Evolutionary conservation across 768 basidiomycete genomes (phyloP).

Genomic region (Scleroderma citrinum): DNA sequence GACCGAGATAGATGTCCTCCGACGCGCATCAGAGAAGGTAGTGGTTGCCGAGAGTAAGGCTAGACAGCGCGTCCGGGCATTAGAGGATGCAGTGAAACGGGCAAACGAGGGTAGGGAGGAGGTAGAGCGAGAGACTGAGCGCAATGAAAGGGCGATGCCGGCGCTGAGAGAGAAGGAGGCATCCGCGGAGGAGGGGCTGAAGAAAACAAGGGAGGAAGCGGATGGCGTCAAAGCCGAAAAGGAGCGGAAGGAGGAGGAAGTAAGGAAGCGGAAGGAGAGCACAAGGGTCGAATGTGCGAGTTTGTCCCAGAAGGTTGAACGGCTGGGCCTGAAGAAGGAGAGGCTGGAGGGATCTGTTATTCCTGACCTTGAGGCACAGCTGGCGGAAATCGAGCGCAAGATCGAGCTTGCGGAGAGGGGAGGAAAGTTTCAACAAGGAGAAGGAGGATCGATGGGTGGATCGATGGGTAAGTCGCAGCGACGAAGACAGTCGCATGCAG

Average conservation of each 20-base stretch:
- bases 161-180: conserved; percentile 36
- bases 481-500: conserved; percentile 24
- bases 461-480: conserved; percentile 15
- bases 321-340: conserved; percentile 57
- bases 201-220: conserved; percentile 38
- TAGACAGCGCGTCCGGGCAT: conserved; percentile 78
- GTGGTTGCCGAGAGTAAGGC: conserved; percentile 69
- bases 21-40: conserved; percentile 78
- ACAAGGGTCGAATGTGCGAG: conserved; percentile 53
- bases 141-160: conserved; percentile 37
- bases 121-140: conserved; percentile 34
- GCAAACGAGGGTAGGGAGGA: conserved; percentile 52
- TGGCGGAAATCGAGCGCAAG: conserved; percentile 54
- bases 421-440: conserved; percentile 8
- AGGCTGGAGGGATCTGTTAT: conserved; percentile 55
- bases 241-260: conserved; percentile 43
- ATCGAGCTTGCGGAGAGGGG: conserved; percentile 39
- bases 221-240: conserved; percentile 39
- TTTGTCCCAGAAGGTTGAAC: conserved; percentile 60
- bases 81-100: conserved; percentile 85
- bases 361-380: conserved; percentile 62
- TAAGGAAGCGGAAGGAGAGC: conserved; percentile 48
- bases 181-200: conserved; percentile 37
- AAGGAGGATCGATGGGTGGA: conserved; percentile 11
- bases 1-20: conserved; percentile 78